These are phyloP conservation scores for Xylaria intraflava DNA, from an alignment of 495 filamentous ascomycete species.

Conservation along the genomic window DNA sequence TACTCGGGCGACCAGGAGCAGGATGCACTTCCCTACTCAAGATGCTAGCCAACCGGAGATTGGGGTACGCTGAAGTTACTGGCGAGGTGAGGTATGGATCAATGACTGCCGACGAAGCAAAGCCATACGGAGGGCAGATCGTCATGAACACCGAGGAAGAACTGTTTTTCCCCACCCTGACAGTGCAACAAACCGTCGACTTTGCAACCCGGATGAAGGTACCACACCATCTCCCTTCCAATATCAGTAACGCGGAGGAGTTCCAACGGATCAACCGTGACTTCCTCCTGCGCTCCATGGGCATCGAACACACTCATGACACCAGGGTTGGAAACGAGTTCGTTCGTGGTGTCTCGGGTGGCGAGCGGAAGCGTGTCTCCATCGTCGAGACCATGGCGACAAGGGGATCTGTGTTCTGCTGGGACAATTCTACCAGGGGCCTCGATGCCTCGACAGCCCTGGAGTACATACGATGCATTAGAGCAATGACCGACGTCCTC, in stretches of 20 bases:
- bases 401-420: constrained; percentile 35
- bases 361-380: constrained; percentile 51
- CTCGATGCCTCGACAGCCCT: constrained; percentile 44
- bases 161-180: constrained; percentile 67
- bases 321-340: constrained; percentile 83
- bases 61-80: constrained; percentile 54
- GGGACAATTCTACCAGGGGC: constrained; percentile 47
- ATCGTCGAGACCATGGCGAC: constrained; percentile 47
- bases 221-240: constrained; percentile 59
- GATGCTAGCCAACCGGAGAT: constrained; percentile 58
- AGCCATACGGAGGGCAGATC: constrained; percentile 42
- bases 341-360: constrained; percentile 63
- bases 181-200: constrained; percentile 59
- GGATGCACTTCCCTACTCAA: constrained; percentile 72
- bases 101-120: constrained; percentile 45
- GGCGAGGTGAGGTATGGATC: constrained; percentile 63
- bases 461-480: constrained; percentile 40
- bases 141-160: constrained; percentile 42
- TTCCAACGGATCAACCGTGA: constrained; percentile 50
- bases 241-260: constrained; percentile 53
- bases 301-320: constrained; percentile 68
- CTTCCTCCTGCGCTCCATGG: constrained; percentile 60
- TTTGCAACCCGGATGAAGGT: constrained; percentile 57
- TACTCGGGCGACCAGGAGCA: constrained; percentile 64
- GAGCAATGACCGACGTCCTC: constrained; percentile 49